Evolutionary conservation across 2,329 filamentous ascomycete species (phyloP), one percentile per base, ranked within the genome.

Genomic region (Alternaria triticina): DNA sequence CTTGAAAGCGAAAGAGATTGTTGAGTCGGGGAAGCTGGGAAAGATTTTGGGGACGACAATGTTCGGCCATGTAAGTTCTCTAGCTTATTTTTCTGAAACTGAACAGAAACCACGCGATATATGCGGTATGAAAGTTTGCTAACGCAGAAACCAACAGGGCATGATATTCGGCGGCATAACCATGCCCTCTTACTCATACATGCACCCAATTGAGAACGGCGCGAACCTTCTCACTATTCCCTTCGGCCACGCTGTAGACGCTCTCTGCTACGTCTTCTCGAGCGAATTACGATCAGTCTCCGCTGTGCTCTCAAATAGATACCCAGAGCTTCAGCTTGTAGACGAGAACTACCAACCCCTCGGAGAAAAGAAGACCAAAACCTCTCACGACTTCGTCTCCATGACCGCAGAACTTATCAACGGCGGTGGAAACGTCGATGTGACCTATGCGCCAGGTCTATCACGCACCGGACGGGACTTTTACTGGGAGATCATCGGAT

Each of bases 171-270:
- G 74, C 5, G 61, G 69, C 3, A 60, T 62, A 2, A 47, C 71
- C 0, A 28, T 36, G 2, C 62, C 72, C 15, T 33, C 51, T 8
- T 68, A 86, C 28, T 72, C 78, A 27, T 90, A 88, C 61, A 86
- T 86, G 45, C 72, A 83, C 0, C 78, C 86, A 6, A 77, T 82
- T 11, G 77, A 81, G 8, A 70, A 87, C 4, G 82, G 82, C 0
- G 82, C 78, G 3, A 84, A 83, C 33, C 43, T 82, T 36, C 59
- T 83, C 33, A 82, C 81, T 0, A 81, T 83, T 28, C 77, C 80
- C 4, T 80, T 81, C 50, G 81, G 79, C 0, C 75, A 79, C 52
- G 71, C 73, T 6, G 62, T 77, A 3, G 76, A 78, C 50, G 74
- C 75, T 4, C 52, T 77, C 11, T 76, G 73, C 50, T 74, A 66